A percentile compares a stretch with the other conserved stretches of the same genome.
Conservation (phyloP, 192 early-diverging fungal genomes). For the Backusella morwellensis region DNA sequence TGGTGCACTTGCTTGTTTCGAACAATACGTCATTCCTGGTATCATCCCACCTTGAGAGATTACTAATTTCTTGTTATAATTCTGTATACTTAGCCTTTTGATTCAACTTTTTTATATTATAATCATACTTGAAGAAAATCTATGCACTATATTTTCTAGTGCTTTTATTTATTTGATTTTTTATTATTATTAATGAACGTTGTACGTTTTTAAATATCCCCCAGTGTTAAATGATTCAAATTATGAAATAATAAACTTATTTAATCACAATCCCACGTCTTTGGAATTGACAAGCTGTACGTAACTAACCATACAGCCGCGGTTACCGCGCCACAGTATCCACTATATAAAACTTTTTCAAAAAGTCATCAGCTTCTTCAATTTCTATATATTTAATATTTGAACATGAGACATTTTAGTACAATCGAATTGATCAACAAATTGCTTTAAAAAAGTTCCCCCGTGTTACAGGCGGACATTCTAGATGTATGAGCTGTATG, state of each 20-base stretch:
- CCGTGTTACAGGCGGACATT: background rate
- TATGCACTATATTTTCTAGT: background rate
- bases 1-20: constrained; percentile 29
- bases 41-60: constrained; percentile 18
- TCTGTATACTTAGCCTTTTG: background rate
- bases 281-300: background rate
- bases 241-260: background rate
- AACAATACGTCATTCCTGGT: constrained; percentile 33
- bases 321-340: background rate
- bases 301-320: background rate
- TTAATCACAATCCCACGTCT: background rate
- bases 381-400: background rate
- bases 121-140: background rate
- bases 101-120: background rate
- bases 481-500: background rate
- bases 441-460: background rate
- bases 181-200: background rate
- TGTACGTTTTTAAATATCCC: background rate
- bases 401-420: background rate
- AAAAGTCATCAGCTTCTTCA: background rate
- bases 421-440: background rate
- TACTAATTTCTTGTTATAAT: background rate
- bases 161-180: background rate
- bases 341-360: background rate
- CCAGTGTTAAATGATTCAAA: background rate